phyloP scores from a whole-genome alignment of 495 filamentous ascomycete genomes.

The Aspergillus asperescens region DNA sequence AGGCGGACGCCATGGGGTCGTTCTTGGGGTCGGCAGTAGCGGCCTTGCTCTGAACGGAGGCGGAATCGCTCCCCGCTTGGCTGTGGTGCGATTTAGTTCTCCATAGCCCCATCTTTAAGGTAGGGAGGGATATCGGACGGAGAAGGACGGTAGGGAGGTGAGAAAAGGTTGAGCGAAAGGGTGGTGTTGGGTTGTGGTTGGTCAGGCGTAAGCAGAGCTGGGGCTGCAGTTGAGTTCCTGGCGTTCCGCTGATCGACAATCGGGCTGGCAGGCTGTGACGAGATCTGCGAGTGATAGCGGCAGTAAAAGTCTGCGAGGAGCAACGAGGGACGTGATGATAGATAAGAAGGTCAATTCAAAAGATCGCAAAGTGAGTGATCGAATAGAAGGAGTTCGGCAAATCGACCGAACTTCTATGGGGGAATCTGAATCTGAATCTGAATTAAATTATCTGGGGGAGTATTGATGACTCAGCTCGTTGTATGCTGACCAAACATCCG shows the following conservation, averaged over 20 bases:
- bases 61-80: slow-evolving; percentile 27
- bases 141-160: neutral
- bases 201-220: slow-evolving; percentile 8
- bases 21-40: slow-evolving; percentile 31
- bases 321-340: neutral
- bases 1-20: slow-evolving; percentile 38
- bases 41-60: slow-evolving; percentile 31
- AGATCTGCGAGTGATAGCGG: neutral
- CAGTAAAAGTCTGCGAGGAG: neutral
- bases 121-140: neutral
- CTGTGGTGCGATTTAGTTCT: slow-evolving; percentile 32
- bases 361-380: neutral
- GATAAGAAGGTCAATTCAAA: neutral
- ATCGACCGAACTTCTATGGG: neutral
- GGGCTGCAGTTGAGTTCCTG: neutral
- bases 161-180: neutral
- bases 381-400: slow-evolving; percentile 2
- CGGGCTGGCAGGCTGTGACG: neutral
- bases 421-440: neutral
- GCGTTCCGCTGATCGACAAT: neutral
- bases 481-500: no score
- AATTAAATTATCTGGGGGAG: neutral
- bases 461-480: neutral
- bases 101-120: slow-evolving; percentile 30
- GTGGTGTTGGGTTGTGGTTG: neutral